Base-by-base conservation (phyloP, 805 yeast genomes). In the Trichomonascus vanleenenianus region DNA sequence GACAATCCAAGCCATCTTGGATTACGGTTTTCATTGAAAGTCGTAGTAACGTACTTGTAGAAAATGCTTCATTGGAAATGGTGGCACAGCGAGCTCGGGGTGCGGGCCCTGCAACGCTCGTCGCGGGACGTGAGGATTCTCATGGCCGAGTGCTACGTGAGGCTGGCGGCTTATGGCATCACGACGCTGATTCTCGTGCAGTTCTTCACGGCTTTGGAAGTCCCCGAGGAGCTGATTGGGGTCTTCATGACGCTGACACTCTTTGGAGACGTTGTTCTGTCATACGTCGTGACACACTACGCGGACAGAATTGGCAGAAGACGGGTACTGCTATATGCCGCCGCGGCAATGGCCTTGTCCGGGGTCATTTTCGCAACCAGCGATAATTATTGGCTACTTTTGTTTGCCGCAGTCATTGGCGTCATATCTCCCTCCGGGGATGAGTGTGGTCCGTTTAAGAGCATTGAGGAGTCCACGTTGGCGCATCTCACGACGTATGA, bases 381-480 rank as follows among this genome's bases (percentile, higher is more conserved):
- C 6, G 60, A 63, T 12, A 66, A 65, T 50, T 65, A 58, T 43
- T 55, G 54, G 33, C 14, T 70, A 1, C 56, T 77, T 40, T 60
- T 69, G 34, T 40, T 61, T 0, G 64, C 71, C 1, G 68, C 76
- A 1, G 58, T 72, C 12, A 37, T 72, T 9, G 82, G 83, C 2
- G 72, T 75, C n/a, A 63, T 76, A 19, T 74, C 80, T 1, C 79
- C 80, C 2, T 64, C 72, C n/a, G 82, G 82, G 3, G 73, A 72
- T 4, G 83, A 77, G 48, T 77, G 74, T 19, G 81, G 81, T 0
- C 78, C 81, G 1, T 77, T 76, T 58, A 62, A 79, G 48, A 71
- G 79, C 7, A 62, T 76, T n/a, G 83, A 77, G 52, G 80, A 76
- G 50, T 65, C 75, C 27, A 58, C 74, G 1, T 62, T 76, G 32